These are phyloP conservation scores for Salvia sclarea DNA, from an alignment of 305 asterid genomes.

Conservation along the genomic window DNA sequence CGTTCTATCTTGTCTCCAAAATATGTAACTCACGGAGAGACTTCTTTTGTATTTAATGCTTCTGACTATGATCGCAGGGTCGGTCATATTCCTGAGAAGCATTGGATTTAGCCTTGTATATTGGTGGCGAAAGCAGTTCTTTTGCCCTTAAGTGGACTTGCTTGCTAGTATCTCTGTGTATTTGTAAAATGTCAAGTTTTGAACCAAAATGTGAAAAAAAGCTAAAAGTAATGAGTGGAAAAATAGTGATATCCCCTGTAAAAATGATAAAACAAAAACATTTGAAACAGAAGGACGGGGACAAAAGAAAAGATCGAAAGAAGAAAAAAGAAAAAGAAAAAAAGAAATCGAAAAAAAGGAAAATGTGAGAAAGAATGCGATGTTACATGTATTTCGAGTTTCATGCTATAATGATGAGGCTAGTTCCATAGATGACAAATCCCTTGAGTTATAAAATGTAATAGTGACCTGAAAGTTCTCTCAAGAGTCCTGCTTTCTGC, in stretches of 20 bases:
- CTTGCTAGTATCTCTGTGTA: constrained; percentile 30
- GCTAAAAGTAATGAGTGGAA: constrained; percentile 22
- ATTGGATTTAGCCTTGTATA: constrained; percentile 46
- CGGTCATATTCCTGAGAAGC: constrained; percentile 49
- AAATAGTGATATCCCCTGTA: constrained; percentile 37
- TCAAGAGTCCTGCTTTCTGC: constrained; percentile 35
- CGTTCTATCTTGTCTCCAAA: constrained; percentile 22
- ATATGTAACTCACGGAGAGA: constrained; percentile 14
- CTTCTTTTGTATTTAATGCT: constrained; percentile 38
- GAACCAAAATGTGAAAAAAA: constrained; percentile 20
- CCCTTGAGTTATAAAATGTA: constrained; percentile 34
- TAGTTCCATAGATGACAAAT: constrained; percentile 22
- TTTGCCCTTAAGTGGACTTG: constrained; percentile 37
- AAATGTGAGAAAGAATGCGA: constrained; percentile 3
- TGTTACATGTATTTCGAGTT: constrained; percentile 24
- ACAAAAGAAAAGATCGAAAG: constrained; percentile 10
- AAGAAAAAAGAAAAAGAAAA: background rate
- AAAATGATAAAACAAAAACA: constrained; percentile 35
- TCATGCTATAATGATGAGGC: constrained; percentile 15
- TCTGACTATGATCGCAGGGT: constrained; percentile 58
- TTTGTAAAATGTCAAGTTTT: constrained; percentile 26
- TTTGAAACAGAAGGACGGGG: constrained; percentile 35
- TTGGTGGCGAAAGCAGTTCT: constrained; percentile 48
- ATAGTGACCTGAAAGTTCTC: constrained; percentile 30
- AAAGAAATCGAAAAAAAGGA: background rate